Evolutionary conservation across 192 early-diverging fungal genomes (phyloP).

Genomic region (Backusella luteola): DNA sequence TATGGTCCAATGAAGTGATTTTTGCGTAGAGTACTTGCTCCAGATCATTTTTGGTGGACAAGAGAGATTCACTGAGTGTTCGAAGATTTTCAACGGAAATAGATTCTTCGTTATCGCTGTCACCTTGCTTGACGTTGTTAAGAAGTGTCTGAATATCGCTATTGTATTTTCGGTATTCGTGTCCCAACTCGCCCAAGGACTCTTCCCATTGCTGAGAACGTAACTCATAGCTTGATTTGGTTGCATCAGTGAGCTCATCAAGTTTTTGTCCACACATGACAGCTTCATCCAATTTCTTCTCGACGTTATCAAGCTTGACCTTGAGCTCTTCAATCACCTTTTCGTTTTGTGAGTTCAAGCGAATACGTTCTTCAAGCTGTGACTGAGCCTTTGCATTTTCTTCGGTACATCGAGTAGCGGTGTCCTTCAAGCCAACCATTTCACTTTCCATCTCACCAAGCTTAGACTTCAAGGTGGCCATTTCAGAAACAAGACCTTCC

Average conservation of each 20-base stretch:
- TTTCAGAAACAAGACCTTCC: not conserved
- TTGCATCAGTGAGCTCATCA: not conserved
- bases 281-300: not conserved
- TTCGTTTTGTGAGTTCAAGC: not conserved
- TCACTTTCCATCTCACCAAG: constrained; percentile 4
- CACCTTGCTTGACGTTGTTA: not conserved
- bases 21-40: not conserved
- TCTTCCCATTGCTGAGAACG: not conserved
- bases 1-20: not conserved
- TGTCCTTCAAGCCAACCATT: not conserved
- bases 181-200: not conserved
- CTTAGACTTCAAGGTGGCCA: not conserved
- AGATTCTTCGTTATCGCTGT: not conserved
- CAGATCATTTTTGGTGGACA: not conserved
- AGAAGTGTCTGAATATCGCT: not conserved
- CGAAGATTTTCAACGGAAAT: not conserved
- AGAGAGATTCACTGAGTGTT: not conserved
- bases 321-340: not conserved
- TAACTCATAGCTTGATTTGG: not conserved
- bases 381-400: not conserved
- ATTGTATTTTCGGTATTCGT: not conserved
- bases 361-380: not conserved
- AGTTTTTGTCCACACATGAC: not conserved
- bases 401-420: not conserved
- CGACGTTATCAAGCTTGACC: not conserved